Base-by-base conservation (phyloP, 306 rosid species). In the Glycine latifolia region DNA sequence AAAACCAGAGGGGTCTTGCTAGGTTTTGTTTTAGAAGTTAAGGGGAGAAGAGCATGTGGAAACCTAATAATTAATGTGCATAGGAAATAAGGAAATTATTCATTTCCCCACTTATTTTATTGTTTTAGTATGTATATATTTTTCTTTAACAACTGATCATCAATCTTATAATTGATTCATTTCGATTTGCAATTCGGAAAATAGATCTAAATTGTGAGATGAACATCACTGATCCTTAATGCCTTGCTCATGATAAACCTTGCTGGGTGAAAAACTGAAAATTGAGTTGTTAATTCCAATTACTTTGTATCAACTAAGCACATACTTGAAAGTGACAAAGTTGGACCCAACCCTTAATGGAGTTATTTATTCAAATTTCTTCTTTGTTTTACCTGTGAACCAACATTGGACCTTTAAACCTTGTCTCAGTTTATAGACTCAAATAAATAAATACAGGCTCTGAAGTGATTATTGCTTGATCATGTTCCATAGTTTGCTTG, bases 311-410 rank as follows among this genome's bases (percentile, higher is more conserved):
- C 9, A 41, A 43, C 53, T 17, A 35, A 69, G 20, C 61, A 55
- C 61, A 47, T 58, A 69, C 3, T 58, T 58, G 67, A 58, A 14
- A 70, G 10, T 20, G 10, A 69, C 33, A 16, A 69, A 46, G 58
- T 3, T 59, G 33, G 37, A 59, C 65, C 11, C 6, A 7, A 67
- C 47, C 12, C 56, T 13, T 58, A 47, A 48, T 58, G 62, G 41
- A 10, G 13, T 66, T 54, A 8, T 79, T 33, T 46, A 59, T 16
- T 50, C 9, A 37, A 72, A 31, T 60, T 15, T 17, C 47, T 59
- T 70, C 65, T 58, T 59, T 8, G 13, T 50, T 72, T 49, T 72
- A 80, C 78, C n/a, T 13, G 54, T 61, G 65, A 71, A 37, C 37
- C 31, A 26, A 26, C 65, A 35, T 47, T 47, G 10, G 71, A 39